Evolutionary conservation across 2,329 filamentous ascomycete genomes (phyloP), one percentile per base, ranked within the genome.

Genomic region (Diplodia intermedia): DNA sequence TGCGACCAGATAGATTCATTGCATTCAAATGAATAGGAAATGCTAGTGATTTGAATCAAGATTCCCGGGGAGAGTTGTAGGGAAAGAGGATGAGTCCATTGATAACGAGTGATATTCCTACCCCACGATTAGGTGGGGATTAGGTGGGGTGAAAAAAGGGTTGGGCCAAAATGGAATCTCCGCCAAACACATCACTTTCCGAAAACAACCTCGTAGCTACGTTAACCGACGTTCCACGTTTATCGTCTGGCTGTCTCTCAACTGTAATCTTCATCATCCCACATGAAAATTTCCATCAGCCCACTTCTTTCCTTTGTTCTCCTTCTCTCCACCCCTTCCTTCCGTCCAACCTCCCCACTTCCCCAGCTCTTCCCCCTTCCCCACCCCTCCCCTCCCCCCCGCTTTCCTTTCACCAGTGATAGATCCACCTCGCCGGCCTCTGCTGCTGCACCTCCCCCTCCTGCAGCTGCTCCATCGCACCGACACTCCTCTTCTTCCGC

Each of bases 401-500:
- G n/a, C 18, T 20, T n/a, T n/a, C 11, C 29, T 11, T 56, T 38
- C 36, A 68, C 50, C 71, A 72, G 75, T 76, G 79, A 67, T 78
- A 73, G 60, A 73, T 72, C 71, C 72, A 74, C 2, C 77, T 77
- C 63, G 68, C 70, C 5, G 77, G 77, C 50, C 75, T 71, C 20
- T 76, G 70, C 53, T 56, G 52, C 52, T 33, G 52, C 71, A 78
- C 43, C 65, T 77, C 40, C 18, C 43, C 57, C 43, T 29, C 57
- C 43, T 36, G 40, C n/a, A 11, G 26, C 40, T 6, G 40, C 26
- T n/a, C 57, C 31, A 23, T 23, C 36, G n/a, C 20, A 5, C 36
- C 36, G 36, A 14, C 36, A 56, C 69, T 78, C 77, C 38, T 77
- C 78, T 6, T 77, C 77, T 60, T 77, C 77, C 52, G 77, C 60